Evolutionary conservation across 805 yeast genomes (phyloP), one percentile per base, ranked within the genome.

Genomic region (Wickerhamiella musiphila): DNA sequence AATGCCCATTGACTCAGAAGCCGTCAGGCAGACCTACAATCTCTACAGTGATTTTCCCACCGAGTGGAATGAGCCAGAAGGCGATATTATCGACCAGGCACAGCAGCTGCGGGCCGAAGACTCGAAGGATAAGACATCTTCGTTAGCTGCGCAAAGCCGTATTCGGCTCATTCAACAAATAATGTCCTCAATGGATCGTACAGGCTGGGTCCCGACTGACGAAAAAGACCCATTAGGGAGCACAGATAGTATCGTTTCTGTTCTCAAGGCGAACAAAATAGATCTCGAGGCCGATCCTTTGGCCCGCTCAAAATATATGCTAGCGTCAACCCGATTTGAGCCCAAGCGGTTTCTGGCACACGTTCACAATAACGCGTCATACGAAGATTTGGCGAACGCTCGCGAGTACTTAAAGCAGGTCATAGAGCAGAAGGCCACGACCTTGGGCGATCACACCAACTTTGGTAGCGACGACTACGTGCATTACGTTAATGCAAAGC

Each of bases 401-500:
- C 54, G 73, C 34, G 63, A 57, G 21, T 54, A 49, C 31, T 51
- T 75, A 30, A 73, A 72, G 35, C 40, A 47, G 16, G 60, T 68
- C 14, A 61, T 75, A 20, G 56, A 60, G 5, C 51, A 59, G 2
- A 67, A 67, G 40, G 65, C 70, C 23, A 57, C 60, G 6, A 65
- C 65, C 13, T n/a, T 24, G 26, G n/a, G n/a, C n/a, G 41, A 41
- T 18, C 49, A 73, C 43, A 63, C 66, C 35, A 44, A 48, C 11
- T 49, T 73, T 26, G 69, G 75, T 11, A 70, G 70, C 40, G 53
- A 61, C 10, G 78, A 77, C 45, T 74, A 70, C 42, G 65, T 68
- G 33, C 61, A 65, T 41, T 76, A 74, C 40, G 78, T 78, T 20
- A 66, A 65, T 39, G 63, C 73, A 18, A 78, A 78, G 45, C 66